These are phyloP conservation scores for Boletus patriciae DNA, from an alignment of 768 basidiomycete genomes.

Conservation along the genomic window DNA sequence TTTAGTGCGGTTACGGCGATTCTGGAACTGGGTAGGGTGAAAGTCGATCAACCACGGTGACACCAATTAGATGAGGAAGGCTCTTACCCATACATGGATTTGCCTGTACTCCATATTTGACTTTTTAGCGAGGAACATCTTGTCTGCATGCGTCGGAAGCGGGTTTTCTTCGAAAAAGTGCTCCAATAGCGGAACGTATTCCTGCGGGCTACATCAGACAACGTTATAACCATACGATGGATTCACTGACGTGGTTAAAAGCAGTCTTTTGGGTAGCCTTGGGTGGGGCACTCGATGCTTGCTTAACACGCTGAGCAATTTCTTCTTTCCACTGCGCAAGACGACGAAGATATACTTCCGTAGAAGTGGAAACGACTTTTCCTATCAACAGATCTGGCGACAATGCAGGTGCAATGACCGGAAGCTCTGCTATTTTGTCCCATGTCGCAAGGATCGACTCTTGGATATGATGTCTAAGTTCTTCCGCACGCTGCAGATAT, in stretches of 20 bases:
- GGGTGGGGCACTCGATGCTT: rapidly evolving
- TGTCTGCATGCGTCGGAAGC: slow-evolving; percentile 13
- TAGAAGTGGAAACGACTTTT: background rate
- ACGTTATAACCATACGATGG: rapidly evolving
- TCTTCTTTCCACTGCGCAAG: slow-evolving; percentile 5
- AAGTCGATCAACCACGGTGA: background rate
- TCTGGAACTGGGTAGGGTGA: slow-evolving; percentile 7
- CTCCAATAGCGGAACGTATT: slow-evolving; percentile 9
- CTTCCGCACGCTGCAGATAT: background rate
- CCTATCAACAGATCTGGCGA: rapidly evolving
- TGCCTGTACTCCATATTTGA: slow-evolving; percentile 14
- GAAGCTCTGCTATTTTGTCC: background rate
- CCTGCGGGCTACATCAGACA: rapidly evolving
- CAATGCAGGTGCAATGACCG: rapidly evolving
- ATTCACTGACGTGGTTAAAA: slow-evolving; percentile 2
- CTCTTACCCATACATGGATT: slow-evolving; percentile 20
- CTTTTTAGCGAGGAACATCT: slow-evolving; percentile 10
- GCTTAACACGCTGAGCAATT: background rate
- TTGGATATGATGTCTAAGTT: background rate
- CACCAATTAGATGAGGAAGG: rapidly evolving
- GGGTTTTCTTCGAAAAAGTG: slow-evolving; percentile 15
- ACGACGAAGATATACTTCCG: background rate
- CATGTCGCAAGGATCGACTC: background rate
- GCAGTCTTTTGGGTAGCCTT: background rate
- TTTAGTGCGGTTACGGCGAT: slow-evolving; percentile 11